Conservation (phyloP, 1,284 basidiomycete species). For the Exobasidium rhododendri region DNA sequence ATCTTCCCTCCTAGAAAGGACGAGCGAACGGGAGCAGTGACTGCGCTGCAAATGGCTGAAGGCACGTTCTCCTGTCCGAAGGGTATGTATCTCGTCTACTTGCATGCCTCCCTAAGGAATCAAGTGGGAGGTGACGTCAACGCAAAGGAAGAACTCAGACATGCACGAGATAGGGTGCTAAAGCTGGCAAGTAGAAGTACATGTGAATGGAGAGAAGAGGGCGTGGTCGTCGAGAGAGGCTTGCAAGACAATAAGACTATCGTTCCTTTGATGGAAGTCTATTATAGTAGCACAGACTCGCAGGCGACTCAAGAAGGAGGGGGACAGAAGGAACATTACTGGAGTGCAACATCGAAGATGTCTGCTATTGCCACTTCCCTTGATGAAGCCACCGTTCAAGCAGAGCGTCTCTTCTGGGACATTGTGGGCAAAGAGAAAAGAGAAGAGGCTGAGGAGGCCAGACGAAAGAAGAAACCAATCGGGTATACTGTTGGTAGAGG, state of each 20-base stretch:
- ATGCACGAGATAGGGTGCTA: background rate
- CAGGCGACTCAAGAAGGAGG: background rate
- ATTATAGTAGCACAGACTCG: background rate
- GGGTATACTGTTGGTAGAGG: constrained; percentile 8
- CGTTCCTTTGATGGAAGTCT: constrained; percentile 3
- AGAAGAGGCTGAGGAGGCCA: constrained; percentile 1
- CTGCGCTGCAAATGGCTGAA: constrained; percentile 67
- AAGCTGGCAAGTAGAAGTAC: background rate
- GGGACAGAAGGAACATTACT: background rate
- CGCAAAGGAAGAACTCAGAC: background rate
- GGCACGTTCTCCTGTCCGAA: constrained; percentile 78
- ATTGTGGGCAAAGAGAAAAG: constrained; percentile 3
- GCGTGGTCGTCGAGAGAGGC: background rate
- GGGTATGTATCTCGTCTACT: constrained; percentile 54
- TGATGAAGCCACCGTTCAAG: constrained; percentile 2
- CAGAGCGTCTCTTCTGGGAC: constrained; percentile 3
- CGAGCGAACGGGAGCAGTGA: constrained; percentile 61
- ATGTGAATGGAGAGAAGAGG: background rate
- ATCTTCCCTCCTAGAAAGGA: constrained; percentile 69
- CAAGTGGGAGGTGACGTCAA: background rate
- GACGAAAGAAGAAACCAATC: background rate
- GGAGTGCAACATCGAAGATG: background rate
- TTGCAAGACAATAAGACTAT: background rate
- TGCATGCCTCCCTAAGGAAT: background rate
- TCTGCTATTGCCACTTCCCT: background rate